Evolutionary conservation across 169 alveolate genomes (phyloP).

Genomic region (Eimeria necatrix): DNA sequence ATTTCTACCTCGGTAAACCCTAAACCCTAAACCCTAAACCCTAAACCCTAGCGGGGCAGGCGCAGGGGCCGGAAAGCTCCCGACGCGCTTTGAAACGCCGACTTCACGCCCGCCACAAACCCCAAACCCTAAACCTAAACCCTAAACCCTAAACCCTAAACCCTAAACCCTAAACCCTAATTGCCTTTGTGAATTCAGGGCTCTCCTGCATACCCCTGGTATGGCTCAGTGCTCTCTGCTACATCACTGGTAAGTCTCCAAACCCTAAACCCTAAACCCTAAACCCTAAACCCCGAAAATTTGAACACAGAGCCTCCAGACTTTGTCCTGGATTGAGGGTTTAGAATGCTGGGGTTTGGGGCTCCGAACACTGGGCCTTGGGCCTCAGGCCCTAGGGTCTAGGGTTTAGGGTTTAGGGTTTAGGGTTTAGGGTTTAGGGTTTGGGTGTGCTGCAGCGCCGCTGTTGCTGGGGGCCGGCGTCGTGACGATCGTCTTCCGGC

Average conservation of each 20-base stretch:
- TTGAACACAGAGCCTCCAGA: background rate
- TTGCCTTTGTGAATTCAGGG: background rate
- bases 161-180: conserved; percentile 39
- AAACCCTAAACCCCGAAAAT: conserved; percentile 14
- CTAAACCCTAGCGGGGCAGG: conserved; percentile 18
- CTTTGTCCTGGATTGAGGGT: background rate
- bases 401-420: background rate
- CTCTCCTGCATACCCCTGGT: conserved; percentile 33
- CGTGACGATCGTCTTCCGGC: background rate
- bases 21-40: conserved; percentile 8
- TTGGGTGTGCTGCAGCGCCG: conserved; percentile 26
- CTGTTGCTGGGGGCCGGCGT: conserved; percentile 27
- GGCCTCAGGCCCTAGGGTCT: too few species aligned
- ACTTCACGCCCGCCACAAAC: background rate
- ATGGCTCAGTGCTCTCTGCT: background rate
- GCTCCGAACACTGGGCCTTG: too few species aligned
- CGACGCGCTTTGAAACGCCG: too few species aligned
- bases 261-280: conserved; percentile 49
- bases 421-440: conserved; percentile 43
- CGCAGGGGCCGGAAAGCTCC: too few species aligned
- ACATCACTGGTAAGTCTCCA: conserved; percentile 30
- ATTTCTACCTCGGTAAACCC: background rate
- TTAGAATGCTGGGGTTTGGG: too few species aligned
- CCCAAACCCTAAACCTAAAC: conserved; percentile 11
- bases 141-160: conserved; percentile 30